These are phyloP conservation scores for Tulasnella sp. DNA, from an alignment of 768 basidiomycete species.

Conservation along the genomic window DNA sequence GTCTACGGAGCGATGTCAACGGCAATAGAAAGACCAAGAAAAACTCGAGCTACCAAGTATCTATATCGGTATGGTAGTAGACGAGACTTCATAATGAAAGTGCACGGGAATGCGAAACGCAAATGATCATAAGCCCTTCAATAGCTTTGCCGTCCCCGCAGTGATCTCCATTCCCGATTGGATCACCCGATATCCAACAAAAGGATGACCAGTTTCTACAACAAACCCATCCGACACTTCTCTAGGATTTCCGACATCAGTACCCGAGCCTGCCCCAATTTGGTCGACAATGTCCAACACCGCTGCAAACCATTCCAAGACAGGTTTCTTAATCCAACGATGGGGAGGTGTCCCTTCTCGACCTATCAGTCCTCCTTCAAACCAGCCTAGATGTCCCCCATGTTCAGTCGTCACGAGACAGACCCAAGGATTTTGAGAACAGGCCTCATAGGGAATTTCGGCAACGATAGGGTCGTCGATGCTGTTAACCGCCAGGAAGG, in stretches of 20 bases:
- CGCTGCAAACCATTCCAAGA: constrained; percentile 21
- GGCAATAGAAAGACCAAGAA: too few species aligned
- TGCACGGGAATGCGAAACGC: not conserved
- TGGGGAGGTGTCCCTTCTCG: constrained; percentile 17
- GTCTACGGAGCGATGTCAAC: too few species aligned
- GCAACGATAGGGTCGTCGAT: constrained; percentile 31
- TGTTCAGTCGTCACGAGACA: constrained; percentile 20
- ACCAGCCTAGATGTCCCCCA: constrained; percentile 23
- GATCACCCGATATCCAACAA: constrained; percentile 13
- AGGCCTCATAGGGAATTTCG: constrained; percentile 24
- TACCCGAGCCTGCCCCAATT: constrained; percentile 15
- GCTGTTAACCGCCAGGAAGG: constrained; percentile 29
- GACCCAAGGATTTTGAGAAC: constrained; percentile 24
- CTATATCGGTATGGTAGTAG: too few species aligned
- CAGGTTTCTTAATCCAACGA: constrained; percentile 21
- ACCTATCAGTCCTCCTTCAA: constrained; percentile 15
- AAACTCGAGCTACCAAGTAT: too few species aligned
- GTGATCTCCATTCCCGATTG: constrained; percentile 11
- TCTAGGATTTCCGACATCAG: constrained; percentile 12
- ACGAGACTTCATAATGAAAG: not conserved
- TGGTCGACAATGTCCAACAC: constrained; percentile 18
- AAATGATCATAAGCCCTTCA: constrained; percentile 15
- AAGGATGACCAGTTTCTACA: constrained; percentile 11
- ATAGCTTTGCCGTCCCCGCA: constrained; percentile 3
- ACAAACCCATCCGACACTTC: constrained; percentile 19